A percentile compares a stretch with the other conserved stretches of the same genome.
phyloP scores from a whole-genome alignment of 1,139 yeast species.

The Taphrina flavorubra region DNA sequence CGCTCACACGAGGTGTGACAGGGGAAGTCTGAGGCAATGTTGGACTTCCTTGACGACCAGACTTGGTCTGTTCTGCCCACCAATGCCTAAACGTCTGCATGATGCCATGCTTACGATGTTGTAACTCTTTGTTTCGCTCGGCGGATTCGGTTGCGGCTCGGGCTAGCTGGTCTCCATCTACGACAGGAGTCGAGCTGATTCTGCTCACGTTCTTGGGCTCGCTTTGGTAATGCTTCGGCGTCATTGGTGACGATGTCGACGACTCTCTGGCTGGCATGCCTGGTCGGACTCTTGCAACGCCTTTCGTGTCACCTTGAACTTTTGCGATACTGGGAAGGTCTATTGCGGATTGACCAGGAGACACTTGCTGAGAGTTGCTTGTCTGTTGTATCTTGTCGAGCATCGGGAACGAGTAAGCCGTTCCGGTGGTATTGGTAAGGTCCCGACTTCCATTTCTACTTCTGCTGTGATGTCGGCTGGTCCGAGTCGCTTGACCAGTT shows the following conservation, averaged over 20 bases:
- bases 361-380: not conserved
- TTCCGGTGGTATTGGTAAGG: constrained; percentile 1
- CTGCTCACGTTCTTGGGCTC: not conserved
- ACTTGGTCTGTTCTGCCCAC: constrained; percentile 32
- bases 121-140: constrained; percentile 21
- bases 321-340: not conserved
- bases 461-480: constrained; percentile 12
- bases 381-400: not conserved
- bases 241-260: not conserved
- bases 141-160: constrained; percentile 5
- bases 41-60: constrained; percentile 8
- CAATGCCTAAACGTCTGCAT: constrained; percentile 27
- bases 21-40: not conserved
- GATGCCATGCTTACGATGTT: constrained; percentile 25
- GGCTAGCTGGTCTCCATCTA: not conserved
- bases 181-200: not conserved
- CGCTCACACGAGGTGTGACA: not conserved
- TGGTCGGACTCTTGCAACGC: not conserved
- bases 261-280: not conserved
- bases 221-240: constrained; percentile 6
- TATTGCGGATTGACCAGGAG: not conserved
- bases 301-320: not conserved
- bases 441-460: constrained; percentile 15
- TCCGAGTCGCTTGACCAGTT: not conserved
- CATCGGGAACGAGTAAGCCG: not conserved